These are phyloP conservation scores for Apiospora arundinis DNA, from an alignment of 2,329 filamentous ascomycete genomes.

Conservation along the genomic window DNA sequence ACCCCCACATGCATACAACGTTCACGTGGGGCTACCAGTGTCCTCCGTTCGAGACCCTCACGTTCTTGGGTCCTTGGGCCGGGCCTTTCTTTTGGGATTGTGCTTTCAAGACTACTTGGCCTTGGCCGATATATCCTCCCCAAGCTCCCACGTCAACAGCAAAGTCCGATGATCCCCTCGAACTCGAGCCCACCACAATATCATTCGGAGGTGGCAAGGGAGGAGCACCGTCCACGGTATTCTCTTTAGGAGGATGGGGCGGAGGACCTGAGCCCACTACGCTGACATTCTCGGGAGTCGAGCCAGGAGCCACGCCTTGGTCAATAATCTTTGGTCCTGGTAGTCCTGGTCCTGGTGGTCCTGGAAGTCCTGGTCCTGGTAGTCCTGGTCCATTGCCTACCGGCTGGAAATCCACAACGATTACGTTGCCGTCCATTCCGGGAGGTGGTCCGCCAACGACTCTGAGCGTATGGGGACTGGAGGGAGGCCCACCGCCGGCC, in stretches of 20 bases:
- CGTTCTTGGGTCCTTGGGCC: constrained; percentile 19
- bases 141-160: not conserved
- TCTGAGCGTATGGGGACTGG: not conserved
- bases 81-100: not conserved
- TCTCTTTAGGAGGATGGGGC: not conserved
- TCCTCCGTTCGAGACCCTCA: constrained; percentile 25
- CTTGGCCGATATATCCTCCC: not conserved
- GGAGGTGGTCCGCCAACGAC: not conserved
- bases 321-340: not conserved
- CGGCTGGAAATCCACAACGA: not conserved
- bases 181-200: not conserved
- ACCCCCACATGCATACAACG: not conserved
- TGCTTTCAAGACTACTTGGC: constrained; percentile 17
- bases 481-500: not conserved
- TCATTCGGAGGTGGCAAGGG: not conserved
- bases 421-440: not conserved
- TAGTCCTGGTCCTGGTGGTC: too few relatives aligned
- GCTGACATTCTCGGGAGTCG: not conserved
- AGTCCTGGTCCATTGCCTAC: too few relatives aligned
- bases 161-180: not conserved
- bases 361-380: too few relatives aligned
- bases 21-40: constrained; percentile 26
- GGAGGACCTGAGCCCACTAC: not conserved
- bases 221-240: not conserved
- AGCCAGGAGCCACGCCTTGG: not conserved